These are phyloP conservation scores for Vitis hybrid DNA, from an alignment of 177 flowering plant species.

Conservation along the genomic window DNA sequence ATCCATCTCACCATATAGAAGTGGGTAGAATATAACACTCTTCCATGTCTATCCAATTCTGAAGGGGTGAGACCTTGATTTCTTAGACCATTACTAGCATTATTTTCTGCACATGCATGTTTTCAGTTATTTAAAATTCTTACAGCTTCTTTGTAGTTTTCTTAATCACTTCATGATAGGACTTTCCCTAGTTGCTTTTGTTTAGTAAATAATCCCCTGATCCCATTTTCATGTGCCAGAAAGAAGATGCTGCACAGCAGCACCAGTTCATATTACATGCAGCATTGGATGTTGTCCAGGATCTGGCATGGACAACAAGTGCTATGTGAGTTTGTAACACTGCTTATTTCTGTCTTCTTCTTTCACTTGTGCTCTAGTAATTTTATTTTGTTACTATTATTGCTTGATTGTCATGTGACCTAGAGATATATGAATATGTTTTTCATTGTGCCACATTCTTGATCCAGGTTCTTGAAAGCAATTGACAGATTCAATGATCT, in stretches of 20 bases:
- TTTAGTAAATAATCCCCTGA: conserved; percentile 3
- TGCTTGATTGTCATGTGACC: neutral
- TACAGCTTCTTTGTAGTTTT: too few species aligned
- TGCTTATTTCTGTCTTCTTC: neutral
- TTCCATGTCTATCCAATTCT: too few species aligned
- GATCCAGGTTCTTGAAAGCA: conserved; percentile 83
- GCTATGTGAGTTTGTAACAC: conserved; percentile 66
- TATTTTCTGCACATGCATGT: too few species aligned
- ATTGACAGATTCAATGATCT: conserved; percentile 88
- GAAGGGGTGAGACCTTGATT: too few species aligned
- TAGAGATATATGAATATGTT: neutral
- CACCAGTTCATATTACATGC: conserved; percentile 97
- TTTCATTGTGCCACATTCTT: conserved; percentile 5
- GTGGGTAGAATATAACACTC: too few species aligned
- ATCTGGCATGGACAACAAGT: conserved; percentile 97
- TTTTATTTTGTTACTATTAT: neutral
- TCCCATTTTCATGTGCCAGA: conserved; percentile 36
- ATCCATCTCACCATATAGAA: too few species aligned
- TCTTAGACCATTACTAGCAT: too few species aligned
- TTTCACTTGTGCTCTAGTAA: neutral
- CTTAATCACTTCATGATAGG: neutral
- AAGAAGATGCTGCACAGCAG: conserved; percentile 94
- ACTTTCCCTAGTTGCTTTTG: neutral
- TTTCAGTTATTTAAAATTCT: too few species aligned
- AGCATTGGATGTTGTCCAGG: conserved; percentile 95